Evolutionary conservation across 2,329 filamentous ascomycete genomes (phyloP).

Genomic region (Aspergillus ochraceoroseus): DNA sequence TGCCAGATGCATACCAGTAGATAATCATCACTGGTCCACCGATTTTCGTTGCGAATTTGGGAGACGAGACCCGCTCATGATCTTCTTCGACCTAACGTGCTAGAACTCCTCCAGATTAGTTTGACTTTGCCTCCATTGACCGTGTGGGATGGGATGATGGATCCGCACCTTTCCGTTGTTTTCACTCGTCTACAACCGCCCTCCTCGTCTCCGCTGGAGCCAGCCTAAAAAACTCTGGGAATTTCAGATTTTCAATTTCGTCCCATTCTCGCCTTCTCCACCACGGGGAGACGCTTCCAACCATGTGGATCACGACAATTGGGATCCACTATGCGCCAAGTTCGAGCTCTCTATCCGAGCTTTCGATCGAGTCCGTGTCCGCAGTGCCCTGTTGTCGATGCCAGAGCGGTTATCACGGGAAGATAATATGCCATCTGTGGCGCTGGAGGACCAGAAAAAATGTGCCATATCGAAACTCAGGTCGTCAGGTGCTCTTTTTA

Average conservation of each 20-base stretch:
- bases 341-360: slow-evolving; percentile 1
- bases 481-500: slow-evolving; percentile 4
- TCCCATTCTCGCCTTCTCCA: background rate
- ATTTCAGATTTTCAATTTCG: too few relatives aligned
- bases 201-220: slow-evolving; percentile 5
- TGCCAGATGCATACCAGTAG: too few relatives aligned
- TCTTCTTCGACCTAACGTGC: background rate
- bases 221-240: too few relatives aligned
- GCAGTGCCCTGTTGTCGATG: slow-evolving; percentile 10
- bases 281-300: background rate
- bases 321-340: slow-evolving; percentile 12
- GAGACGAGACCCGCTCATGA: too few relatives aligned
- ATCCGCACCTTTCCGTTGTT: background rate
- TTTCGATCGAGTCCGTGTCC: slow-evolving; percentile 3
- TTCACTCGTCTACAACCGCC: slow-evolving; percentile 3
- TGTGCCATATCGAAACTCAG: slow-evolving; percentile 4
- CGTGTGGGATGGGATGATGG: too few relatives aligned
- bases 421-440: slow-evolving; percentile 4
- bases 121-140: too few relatives aligned
- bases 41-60: too few relatives aligned
- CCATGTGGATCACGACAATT: slow-evolving; percentile 7
- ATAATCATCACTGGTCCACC: too few relatives aligned
- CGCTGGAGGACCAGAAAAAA: slow-evolving; percentile 5
- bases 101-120: too few relatives aligned
- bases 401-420: slow-evolving; percentile 9